Evolutionary conservation across 345 rosid species (phyloP).

Genomic region (Linum lewisii): DNA sequence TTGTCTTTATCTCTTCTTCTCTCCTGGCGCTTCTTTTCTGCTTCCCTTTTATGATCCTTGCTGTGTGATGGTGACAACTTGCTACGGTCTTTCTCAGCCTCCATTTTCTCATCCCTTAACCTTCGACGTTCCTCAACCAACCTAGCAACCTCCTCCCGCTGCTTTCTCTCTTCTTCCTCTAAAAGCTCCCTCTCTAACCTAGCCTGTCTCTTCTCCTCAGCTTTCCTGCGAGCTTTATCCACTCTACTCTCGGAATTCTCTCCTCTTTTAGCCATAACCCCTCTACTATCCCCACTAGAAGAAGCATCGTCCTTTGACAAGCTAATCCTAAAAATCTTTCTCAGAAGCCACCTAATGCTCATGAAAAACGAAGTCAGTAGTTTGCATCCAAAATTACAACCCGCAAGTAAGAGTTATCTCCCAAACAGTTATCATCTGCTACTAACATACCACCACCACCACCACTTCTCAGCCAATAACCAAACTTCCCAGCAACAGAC

Average conservation of each 20-base stretch:
- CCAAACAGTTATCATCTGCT: slow-evolving; percentile 70
- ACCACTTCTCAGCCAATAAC: slow-evolving; percentile 46
- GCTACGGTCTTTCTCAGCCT: slow-evolving; percentile 53
- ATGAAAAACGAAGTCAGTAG: slow-evolving; percentile 64
- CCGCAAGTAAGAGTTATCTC: slow-evolving; percentile 72
- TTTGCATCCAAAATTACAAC: slow-evolving; percentile 52
- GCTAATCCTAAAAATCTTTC: slow-evolving; percentile 80
- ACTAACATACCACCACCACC: slow-evolving; percentile 38
- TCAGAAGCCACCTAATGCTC: slow-evolving; percentile 87
- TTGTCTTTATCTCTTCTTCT: slow-evolving; percentile 85
- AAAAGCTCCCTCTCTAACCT: slow-evolving; percentile 74
- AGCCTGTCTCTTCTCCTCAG: slow-evolving; percentile 95
- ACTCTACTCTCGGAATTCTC: slow-evolving; percentile 70
- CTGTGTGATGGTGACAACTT: slow-evolving; percentile 36
- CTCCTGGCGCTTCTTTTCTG: slow-evolving; percentile 73
- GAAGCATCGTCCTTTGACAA: slow-evolving; percentile 58
- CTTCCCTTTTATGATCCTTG: slow-evolving; percentile 55
- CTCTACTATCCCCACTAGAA: slow-evolving; percentile 49
- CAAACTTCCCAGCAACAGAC: slow-evolving; percentile 38
- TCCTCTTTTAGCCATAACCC: slow-evolving; percentile 53
- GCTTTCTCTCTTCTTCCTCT: slow-evolving; percentile 96
- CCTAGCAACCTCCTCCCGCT: slow-evolving; percentile 90
- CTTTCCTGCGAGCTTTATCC: slow-evolving; percentile 92
- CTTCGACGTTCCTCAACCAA: slow-evolving; percentile 87
- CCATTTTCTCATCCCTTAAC: slow-evolving; percentile 71